A percentile compares a stretch with the other conserved stretches of the same genome.
Evolutionary conservation across 441 rosid species (phyloP).

Genomic region (Viola pubescens): DNA sequence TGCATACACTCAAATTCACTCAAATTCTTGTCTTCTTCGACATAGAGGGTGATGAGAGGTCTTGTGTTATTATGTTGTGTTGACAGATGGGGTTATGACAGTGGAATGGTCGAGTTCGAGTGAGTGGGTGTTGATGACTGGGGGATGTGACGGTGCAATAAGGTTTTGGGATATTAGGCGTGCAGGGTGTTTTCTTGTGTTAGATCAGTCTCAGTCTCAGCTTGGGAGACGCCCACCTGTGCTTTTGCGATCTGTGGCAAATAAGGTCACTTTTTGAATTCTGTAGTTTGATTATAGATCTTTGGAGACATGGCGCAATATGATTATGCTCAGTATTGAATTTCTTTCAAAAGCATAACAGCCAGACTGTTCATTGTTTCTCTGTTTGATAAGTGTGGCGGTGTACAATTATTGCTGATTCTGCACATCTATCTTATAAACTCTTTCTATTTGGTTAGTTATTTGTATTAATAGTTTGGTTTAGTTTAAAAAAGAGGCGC

Average conservation of each 20-base stretch:
- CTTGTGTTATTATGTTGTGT: conserved; percentile 20
- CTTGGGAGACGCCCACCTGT: conserved; percentile 77
- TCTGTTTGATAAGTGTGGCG: background rate
- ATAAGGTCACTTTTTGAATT: conserved; percentile 44
- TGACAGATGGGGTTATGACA: conserved; percentile 82
- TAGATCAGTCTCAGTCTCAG: conserved; percentile 79
- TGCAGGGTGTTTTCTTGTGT: conserved; percentile 82
- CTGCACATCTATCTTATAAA: background rate
- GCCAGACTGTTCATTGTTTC: background rate
- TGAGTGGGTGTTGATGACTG: conserved; percentile 86
- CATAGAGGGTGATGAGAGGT: background rate
- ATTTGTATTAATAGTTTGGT: too few species aligned
- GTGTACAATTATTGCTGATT: background rate
- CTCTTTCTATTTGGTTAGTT: background rate
- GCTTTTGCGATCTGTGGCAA: conserved; percentile 32
- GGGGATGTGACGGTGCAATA: conserved; percentile 95
- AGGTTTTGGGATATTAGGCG: conserved; percentile 96
- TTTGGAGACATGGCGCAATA: too few species aligned
- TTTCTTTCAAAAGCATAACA: too few species aligned
- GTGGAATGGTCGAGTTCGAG: conserved; percentile 92
- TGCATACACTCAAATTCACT: background rate
- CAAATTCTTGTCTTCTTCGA: background rate
- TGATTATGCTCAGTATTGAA: too few species aligned
- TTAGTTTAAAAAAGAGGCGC: background rate
- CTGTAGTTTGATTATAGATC: background rate